Evolutionary conservation across 2,329 filamentous ascomycete species (phyloP), one percentile per base, ranked within the genome.

Genomic region (Arthrinium phaeospermum): DNA sequence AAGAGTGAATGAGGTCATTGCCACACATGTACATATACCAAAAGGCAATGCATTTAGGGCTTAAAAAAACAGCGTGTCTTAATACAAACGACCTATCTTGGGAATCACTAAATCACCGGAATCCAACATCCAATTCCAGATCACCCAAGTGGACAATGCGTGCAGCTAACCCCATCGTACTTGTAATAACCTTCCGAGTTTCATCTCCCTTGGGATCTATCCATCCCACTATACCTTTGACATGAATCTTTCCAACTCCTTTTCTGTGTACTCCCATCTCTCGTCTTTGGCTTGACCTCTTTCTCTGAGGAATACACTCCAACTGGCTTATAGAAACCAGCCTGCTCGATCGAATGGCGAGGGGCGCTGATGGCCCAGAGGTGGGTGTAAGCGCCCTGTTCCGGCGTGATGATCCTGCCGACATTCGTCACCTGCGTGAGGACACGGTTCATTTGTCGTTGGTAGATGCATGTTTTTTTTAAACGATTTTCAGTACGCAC

Each of bases 181-280:
- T 47, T 22, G 45, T 47, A 22, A 22, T 47, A 22, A 22, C 19
- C 16, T 19, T 7, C 16, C 16, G 19, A 16, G 4, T 37, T 19
- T 19, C 22, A 6, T 37, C 16, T 16, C 34, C 22, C 30, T 41
- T 14, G 30, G 13, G 19, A 41, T 37, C 37, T 41, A 41, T 41
- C 37, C 0, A n/a, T 41, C 19, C 19, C 2, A 13, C 19, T 14
- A 3, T 12, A n/a, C 12, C 30, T n/a, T 22, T 64, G 14, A 64
- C 57, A 64, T 64, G 34, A 64, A 64, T 8, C 4, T 41, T 64
- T 41, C 34, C 19, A 73, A 22, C 64, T 72, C 68, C 24, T 70
- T 64, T 61, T 73, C 68, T 13, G 71, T 76, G 71, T 73, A 73
- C 4, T 74, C 71, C 72, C 71, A 70, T 45, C 71, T 68, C 30